phyloP scores from a whole-genome alignment of 805 yeast genomes.

The Kodamaea neixiangensis region DNA sequence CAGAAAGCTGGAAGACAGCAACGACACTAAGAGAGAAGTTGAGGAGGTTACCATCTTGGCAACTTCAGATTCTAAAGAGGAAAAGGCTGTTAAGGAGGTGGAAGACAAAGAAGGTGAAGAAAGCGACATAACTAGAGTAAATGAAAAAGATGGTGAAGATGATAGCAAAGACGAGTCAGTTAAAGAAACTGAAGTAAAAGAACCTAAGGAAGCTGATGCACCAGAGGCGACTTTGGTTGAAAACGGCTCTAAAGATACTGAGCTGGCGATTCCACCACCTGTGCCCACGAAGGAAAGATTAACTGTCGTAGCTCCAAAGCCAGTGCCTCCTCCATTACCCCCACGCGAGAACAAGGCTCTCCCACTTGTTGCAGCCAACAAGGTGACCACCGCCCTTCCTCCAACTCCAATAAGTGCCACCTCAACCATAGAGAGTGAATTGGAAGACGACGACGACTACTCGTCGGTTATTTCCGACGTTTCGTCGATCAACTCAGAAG shows the following conservation, averaged over 20 bases:
- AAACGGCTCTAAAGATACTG: not conserved
- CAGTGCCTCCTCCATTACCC: constrained; percentile 2
- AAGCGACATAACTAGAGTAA: not conserved
- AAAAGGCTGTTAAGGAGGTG: not conserved
- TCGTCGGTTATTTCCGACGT: constrained; percentile 15
- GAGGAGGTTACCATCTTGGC: not conserved
- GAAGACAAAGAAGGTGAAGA: not conserved
- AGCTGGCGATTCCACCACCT: not conserved
- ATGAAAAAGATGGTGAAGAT: not conserved
- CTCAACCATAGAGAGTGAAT: not conserved
- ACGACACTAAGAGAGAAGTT: not conserved
- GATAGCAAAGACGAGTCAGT: not conserved
- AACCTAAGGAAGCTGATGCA: too few species aligned
- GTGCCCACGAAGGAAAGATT: not conserved
- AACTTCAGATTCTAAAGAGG: not conserved
- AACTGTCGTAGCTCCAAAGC: not conserved
- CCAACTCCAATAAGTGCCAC: constrained; percentile 3
- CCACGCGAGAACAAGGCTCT: constrained; percentile 4
- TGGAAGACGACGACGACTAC: constrained; percentile 12
- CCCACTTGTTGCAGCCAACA: not conserved
- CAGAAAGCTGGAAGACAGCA: constrained; percentile 13
- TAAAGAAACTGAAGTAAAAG: not conserved
- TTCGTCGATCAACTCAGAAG: constrained; percentile 15
- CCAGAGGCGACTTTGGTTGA: too few species aligned
- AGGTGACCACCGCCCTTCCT: constrained; percentile 4